Conservation (phyloP, 2,329 filamentous ascomycete genomes). For the Fusarium euwallaceae region DNA sequence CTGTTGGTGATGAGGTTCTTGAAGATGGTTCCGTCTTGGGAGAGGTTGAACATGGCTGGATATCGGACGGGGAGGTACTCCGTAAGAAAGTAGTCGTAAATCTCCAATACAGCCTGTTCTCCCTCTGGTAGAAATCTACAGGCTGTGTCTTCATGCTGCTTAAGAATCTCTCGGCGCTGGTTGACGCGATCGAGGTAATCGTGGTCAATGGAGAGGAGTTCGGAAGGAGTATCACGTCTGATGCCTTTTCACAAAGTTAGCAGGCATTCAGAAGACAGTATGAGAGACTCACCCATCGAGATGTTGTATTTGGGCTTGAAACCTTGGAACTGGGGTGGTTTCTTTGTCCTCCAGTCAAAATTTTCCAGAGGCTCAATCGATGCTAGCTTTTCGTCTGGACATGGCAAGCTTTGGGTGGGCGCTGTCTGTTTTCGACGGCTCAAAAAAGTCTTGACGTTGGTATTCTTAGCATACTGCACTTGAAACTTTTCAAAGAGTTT, state of each 20-base stretch:
- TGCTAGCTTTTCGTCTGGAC: conserved; percentile 8
- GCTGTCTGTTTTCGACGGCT: not conserved
- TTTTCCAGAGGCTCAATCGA: conserved; percentile 16
- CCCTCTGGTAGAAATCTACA: conserved; percentile 59
- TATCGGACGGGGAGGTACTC: conserved; percentile 63
- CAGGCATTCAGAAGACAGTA: accelerated
- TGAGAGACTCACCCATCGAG: conserved; percentile 22
- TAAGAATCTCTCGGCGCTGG: conserved; percentile 55
- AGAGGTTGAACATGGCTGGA: conserved; percentile 62
- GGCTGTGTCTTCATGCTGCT: conserved; percentile 54
- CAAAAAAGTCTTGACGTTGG: not conserved
- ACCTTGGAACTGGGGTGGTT: conserved; percentile 11
- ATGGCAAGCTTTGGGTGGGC: not conserved
- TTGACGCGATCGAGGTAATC: conserved; percentile 62
- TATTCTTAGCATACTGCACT: too few species aligned
- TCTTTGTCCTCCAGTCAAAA: conserved; percentile 31
- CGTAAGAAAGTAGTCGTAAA: conserved; percentile 62
- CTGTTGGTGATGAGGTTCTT: conserved; percentile 57
- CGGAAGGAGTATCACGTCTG: conserved; percentile 57
- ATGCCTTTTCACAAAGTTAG: conserved; percentile 52
- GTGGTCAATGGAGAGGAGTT: conserved; percentile 66
- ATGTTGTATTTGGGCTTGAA: conserved; percentile 38
- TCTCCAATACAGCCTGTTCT: conserved; percentile 59
- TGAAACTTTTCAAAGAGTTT: not conserved
- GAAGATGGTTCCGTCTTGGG: conserved; percentile 48